These are phyloP conservation scores for Limnomonas spitsbergensis DNA, from an alignment of 139 green algal genomes.

Conservation along the genomic window DNA sequence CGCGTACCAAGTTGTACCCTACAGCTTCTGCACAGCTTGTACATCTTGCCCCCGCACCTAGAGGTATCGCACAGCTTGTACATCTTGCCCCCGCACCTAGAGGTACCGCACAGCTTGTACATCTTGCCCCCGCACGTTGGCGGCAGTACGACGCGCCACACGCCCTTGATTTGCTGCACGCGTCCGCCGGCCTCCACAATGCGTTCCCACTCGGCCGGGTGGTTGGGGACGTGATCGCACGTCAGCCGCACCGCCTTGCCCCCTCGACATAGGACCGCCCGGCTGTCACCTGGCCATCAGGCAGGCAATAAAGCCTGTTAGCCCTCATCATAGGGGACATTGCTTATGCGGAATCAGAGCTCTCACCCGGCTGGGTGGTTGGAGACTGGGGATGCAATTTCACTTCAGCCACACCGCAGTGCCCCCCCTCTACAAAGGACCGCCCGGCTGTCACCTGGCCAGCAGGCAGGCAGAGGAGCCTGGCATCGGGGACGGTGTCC, in stretches of 20 bases:
- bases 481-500: no score
- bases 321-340: no score
- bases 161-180: neutral
- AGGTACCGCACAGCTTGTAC: slow-evolving; percentile 1
- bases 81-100: no score
- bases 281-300: slow-evolving; percentile 15
- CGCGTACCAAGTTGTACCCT: neutral
- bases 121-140: neutral
- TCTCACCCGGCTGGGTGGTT: no score
- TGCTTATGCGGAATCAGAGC: no score
- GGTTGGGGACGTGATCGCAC: neutral
- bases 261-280: neutral
- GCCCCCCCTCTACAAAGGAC: no score
- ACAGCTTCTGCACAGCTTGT: neutral
- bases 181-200: neutral
- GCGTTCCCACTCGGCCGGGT: neutral
- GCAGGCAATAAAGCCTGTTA: no score
- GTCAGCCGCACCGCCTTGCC: neutral
- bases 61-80: neutral
- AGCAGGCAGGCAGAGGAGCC: no score
- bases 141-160: neutral
- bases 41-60: no score
- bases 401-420: no score
- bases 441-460: no score
- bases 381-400: no score